Evolutionary conservation across 2,329 filamentous ascomycete genomes (phyloP), one percentile per base, ranked within the genome.

Genomic region (Aspergillaceae sp.): DNA sequence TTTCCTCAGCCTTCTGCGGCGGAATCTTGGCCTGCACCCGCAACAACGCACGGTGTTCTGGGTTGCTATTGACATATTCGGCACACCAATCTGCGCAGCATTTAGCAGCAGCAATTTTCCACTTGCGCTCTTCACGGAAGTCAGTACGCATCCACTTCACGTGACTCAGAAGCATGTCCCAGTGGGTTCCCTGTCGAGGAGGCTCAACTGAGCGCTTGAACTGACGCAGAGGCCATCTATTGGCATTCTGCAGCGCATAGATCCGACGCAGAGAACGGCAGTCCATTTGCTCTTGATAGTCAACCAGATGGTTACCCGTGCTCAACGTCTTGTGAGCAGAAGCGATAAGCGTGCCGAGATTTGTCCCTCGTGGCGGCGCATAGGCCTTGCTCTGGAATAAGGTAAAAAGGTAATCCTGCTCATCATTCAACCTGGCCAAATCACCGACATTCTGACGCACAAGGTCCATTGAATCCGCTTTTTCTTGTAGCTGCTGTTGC

Each of bases 91-190:
- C 74, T 1, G 89, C 92, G 49, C 95, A 74, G 47, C 83, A 88
- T 48, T 83, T 84, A 4, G 90, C 90, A 33, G 84, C 78, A 2
- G 85, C 79, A 60, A 81, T 82, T 69, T 96, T 97, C 89, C 90
- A 95, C 63, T 94, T 95, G 36, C 88, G 76, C 65, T 97, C 92
- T 66, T 96, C 87, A 43, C 86, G 79, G 60, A 96, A 97, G 66
- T 98, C 92, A 1, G 89, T 96, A 43, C 90, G 81, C 87, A 98
- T 94, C 91, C 91, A 97, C 65, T 90, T 94, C 79, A 91, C 87
- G 70, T 98, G 90, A 55, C 89, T 79, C 30, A 98, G 72, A 46
- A 97, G 66, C 44, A 91, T 77, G 67, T 98, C 92, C 79, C 84
- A 87, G 56, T 97, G 91, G 2, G 84, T 83, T 1, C 80, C 77